Conservation (phyloP, 495 filamentous ascomycete genomes). For the Emericellopsis terricola region DNA sequence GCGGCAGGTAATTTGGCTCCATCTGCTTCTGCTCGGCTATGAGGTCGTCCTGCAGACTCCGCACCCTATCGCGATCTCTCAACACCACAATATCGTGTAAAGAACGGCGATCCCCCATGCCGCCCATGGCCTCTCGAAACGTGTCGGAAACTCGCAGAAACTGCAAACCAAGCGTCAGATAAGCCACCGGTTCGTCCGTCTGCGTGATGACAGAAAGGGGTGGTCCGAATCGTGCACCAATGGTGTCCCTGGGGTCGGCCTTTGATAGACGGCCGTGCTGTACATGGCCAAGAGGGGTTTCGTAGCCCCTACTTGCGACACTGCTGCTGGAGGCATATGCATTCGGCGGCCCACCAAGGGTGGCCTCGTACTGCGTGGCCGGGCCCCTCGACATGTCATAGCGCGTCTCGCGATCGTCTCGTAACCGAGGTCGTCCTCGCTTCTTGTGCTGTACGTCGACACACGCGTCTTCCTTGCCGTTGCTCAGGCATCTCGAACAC, state of each 20-base stretch:
- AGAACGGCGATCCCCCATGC: constrained; percentile 18
- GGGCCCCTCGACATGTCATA: constrained; percentile 32
- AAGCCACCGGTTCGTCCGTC: constrained; percentile 29
- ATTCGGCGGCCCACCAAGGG: constrained; percentile 26
- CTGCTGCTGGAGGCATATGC: too few relatives aligned
- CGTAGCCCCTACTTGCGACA: too few relatives aligned
- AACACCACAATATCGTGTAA: constrained; percentile 29
- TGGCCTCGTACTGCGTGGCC: constrained; percentile 18
- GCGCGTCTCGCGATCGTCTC: constrained; percentile 52
- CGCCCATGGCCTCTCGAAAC: constrained; percentile 31
- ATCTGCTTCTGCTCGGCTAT: constrained; percentile 29
- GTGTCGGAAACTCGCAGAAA: constrained; percentile 32
- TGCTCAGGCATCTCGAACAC: constrained; percentile 40
- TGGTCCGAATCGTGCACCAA: too few relatives aligned
- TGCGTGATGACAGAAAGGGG: constrained; percentile 23
- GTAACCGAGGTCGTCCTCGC: constrained; percentile 73
- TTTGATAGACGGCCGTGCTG: too few relatives aligned
- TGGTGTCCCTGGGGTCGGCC: too few relatives aligned
- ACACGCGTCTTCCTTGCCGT: constrained; percentile 65
- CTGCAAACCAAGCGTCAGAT: constrained; percentile 34
- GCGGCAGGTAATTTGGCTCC: constrained; percentile 37
- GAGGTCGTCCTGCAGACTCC: constrained; percentile 23
- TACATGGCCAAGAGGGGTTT: too few relatives aligned
- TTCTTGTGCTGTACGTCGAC: constrained; percentile 96
- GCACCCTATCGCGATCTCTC: constrained; percentile 31